These are phyloP conservation scores for Microbotryomycetes sp. DNA, from an alignment of 1,284 basidiomycete species.

Conservation along the genomic window DNA sequence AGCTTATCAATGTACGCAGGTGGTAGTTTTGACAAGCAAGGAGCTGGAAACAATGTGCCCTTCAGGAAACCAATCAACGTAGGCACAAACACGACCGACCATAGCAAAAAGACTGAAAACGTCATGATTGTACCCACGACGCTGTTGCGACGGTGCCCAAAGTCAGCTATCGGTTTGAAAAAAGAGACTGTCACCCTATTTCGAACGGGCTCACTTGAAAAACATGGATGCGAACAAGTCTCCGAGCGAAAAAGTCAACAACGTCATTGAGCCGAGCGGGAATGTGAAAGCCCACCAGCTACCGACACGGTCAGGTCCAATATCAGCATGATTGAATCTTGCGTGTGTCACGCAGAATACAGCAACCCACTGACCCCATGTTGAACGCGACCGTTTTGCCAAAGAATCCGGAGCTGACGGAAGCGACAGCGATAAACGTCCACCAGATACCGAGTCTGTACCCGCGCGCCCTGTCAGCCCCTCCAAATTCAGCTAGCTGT, in stretches of 20 bases:
- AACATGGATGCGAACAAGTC: slow-evolving; percentile 33
- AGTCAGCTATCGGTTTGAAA: slow-evolving; percentile 9
- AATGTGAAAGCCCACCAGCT: slow-evolving; percentile 21
- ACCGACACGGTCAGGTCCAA: background rate
- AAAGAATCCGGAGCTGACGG: slow-evolving; percentile 23
- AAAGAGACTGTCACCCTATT: background rate
- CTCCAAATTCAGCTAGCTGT: no score
- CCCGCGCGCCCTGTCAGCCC: no score
- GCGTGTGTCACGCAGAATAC: background rate
- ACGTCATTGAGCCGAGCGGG: slow-evolving; percentile 35
- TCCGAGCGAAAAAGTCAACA: slow-evolving; percentile 36
- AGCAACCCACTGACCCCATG: slow-evolving; percentile 19
- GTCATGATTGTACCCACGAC: slow-evolving; percentile 31
- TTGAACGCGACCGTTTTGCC: slow-evolving; percentile 25
- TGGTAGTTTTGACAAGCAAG: slow-evolving; percentile 31
- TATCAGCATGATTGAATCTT: background rate
- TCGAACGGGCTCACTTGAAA: slow-evolving; percentile 27
- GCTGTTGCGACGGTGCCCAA: no score
- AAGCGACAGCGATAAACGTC: slow-evolving; percentile 30
- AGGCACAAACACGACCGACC: slow-evolving; percentile 28
- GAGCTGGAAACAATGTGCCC: slow-evolving; percentile 35
- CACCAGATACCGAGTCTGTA: slow-evolving; percentile 36
- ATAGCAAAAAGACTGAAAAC: slow-evolving; percentile 19
- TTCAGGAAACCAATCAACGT: slow-evolving; percentile 26
- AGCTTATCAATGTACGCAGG: slow-evolving; percentile 25